Conservation (phyloP, 345 rosid species). For the Trapa bicornis region DNA sequence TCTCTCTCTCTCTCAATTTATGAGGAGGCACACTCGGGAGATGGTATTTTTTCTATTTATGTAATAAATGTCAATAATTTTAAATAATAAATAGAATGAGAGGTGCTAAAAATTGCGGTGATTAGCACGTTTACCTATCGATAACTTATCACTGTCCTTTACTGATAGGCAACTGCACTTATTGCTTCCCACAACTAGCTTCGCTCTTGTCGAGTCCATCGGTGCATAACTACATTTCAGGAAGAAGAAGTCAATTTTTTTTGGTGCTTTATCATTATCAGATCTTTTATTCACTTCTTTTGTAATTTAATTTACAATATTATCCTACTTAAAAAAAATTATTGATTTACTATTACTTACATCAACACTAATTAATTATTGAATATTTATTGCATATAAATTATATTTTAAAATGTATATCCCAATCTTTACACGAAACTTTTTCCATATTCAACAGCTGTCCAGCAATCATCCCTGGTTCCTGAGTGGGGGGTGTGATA, state of each 20-base stretch:
- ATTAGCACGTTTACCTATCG: fast-evolving
- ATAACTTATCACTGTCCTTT: background rate
- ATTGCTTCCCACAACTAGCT: slow-evolving; percentile 57
- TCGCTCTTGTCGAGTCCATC: slow-evolving; percentile 37
- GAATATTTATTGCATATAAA: too few relatives aligned
- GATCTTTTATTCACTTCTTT: too few relatives aligned
- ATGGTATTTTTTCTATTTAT: slow-evolving; percentile 19
- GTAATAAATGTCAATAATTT: too few relatives aligned
- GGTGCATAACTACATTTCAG: slow-evolving; percentile 16
- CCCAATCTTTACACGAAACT: too few relatives aligned
- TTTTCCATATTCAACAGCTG: slow-evolving; percentile 5
- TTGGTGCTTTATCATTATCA: too few relatives aligned
- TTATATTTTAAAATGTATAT: too few relatives aligned
- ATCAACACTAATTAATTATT: too few relatives aligned
- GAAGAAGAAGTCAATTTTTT: too few relatives aligned
- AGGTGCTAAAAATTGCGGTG: slow-evolving; percentile 22
- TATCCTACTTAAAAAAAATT: too few relatives aligned
- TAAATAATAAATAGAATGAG: slow-evolving; percentile 31
- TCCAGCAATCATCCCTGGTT: background rate
- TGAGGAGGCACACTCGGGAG: slow-evolving; percentile 17
- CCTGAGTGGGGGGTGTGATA: background rate
- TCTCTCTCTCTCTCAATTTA: background rate
- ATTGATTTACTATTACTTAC: too few relatives aligned
- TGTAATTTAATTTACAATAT: too few relatives aligned
- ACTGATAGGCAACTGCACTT: fast-evolving